Conservation (phyloP, 805 yeast genomes). For the Clavispora fructus region DNA sequence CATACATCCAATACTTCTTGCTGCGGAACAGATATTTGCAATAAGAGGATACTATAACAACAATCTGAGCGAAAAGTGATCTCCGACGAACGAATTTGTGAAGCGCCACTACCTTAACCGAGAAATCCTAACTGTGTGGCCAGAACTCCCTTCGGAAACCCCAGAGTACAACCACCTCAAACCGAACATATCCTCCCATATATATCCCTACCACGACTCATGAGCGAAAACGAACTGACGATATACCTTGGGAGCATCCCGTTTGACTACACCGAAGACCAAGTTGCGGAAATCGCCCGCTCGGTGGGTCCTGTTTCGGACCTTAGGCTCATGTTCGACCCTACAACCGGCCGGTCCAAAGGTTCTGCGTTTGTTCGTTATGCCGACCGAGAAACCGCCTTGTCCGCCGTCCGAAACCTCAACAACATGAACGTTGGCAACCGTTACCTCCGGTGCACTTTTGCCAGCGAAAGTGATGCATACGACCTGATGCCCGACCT, state of each 20-base stretch:
- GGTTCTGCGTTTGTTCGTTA: conserved; percentile 89
- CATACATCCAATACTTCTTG: too few relatives aligned
- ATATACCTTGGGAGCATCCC: conserved; percentile 87
- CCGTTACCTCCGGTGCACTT: conserved; percentile 69
- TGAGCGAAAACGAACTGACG: conserved; percentile 10
- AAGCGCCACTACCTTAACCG: too few relatives aligned
- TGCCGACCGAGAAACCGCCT: conserved; percentile 78
- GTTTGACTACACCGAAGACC: conserved; percentile 90
- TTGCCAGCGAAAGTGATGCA: conserved; percentile 45
- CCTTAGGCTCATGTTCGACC: conserved; percentile 75
- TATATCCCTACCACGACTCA: not conserved
- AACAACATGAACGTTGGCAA: conserved; percentile 73
- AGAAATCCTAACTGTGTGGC: too few relatives aligned
- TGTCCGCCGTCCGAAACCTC: conserved; percentile 84
- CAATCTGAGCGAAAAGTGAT: too few relatives aligned
- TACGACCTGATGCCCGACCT: conserved; percentile 15
- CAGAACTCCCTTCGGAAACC: too few relatives aligned
- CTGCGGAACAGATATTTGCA: too few relatives aligned
- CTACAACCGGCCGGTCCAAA: conserved; percentile 82
- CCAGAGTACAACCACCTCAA: too few relatives aligned
- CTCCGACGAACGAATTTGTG: too few relatives aligned
- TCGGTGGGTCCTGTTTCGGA: conserved; percentile 85
- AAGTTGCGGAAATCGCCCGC: conserved; percentile 76
- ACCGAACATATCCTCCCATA: too few relatives aligned
- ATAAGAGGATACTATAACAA: too few relatives aligned